Conservation (phyloP, 106 monocot genomes). For the Allium fistulosum region DNA sequence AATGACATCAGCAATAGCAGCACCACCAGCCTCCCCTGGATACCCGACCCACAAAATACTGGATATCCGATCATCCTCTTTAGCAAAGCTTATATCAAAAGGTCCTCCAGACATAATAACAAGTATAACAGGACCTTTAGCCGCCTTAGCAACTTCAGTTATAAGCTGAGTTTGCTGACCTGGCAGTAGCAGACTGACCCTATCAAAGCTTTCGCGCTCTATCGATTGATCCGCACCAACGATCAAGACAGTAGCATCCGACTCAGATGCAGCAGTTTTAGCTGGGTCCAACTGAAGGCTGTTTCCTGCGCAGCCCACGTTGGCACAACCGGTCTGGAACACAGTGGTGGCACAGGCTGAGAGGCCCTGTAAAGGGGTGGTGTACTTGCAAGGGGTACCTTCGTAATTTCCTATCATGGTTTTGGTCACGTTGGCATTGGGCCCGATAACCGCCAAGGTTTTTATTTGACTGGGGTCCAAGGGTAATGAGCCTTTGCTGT, state of each 20-base stretch:
- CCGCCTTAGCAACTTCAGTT: conserved; percentile 55
- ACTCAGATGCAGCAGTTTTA: conserved; percentile 46
- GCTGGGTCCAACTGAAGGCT: conserved; percentile 60
- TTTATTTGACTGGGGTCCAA: conserved; percentile 35
- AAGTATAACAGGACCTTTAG: conserved; percentile 80
- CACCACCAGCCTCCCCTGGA: conserved; percentile 87
- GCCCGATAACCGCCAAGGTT: conserved; percentile 82
- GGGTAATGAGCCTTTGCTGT: conserved; percentile 43
- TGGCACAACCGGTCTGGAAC: conserved; percentile 56
- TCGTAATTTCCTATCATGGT: conserved; percentile 98
- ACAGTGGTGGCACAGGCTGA: conserved; percentile 27
- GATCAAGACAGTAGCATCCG: conserved; percentile 73
- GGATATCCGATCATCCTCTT: conserved; percentile 37
- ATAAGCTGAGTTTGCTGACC: conserved; percentile 67
- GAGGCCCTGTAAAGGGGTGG: conserved; percentile 82
- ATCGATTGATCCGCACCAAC: conserved; percentile 79
- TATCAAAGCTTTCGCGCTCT: conserved; percentile 68
- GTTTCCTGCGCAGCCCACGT: conserved; percentile 46
- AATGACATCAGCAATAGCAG: conserved; percentile 70
- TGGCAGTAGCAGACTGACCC: conserved; percentile 58
- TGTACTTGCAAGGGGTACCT: conserved; percentile 87
- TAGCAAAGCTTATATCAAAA: conserved; percentile 73
- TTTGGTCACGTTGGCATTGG: conserved; percentile 82
- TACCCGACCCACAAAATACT: conserved; percentile 92
- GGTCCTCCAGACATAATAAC: conserved; percentile 97